Base-by-base conservation (phyloP, 2,329 filamentous ascomycete species). In the Xylariaceae sp. region DNA sequence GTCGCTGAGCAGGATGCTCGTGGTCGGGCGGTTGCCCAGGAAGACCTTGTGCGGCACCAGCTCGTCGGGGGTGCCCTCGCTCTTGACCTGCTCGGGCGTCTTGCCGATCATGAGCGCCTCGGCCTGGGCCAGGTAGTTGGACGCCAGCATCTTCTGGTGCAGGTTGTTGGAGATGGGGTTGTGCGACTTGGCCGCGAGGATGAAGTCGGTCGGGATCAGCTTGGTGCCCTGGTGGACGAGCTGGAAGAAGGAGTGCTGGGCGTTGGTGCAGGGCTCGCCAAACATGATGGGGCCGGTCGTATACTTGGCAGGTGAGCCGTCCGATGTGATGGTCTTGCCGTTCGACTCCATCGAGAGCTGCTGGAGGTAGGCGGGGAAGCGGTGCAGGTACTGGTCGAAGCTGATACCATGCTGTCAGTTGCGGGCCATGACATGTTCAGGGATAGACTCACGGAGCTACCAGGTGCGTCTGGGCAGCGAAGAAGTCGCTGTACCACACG, bases 231-330 rank as follows among this genome's bases (percentile, higher is more conserved):
- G 92, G 74, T 98, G 92, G 39, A 98, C 80, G 30, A 98, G 82
- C 75, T 98, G 92, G 82, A 94, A 98, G 80, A 98, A 98, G 41
- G 92, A 96, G 77, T 98, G 92, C 71, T 98, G 92, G 28, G 92
- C 92, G 60, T 98, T 98, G 61, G 92, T 98, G 65, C 88, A 93
- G 34, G 92, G 92, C 73, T 98, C 92, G 57, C 92, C 92, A 59
- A 98, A 98, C 44, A 98, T 71, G 58, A 98, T 90, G 35, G 92
- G 78, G 31, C 92, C 90, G 23, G 92, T 98, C 38, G 89, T 95
- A 72, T 98, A 98, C 69, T 94, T 94, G 57, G 94, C 89, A 40
- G 93, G 77, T 23, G 88, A 81, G 37, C 77, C 82, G 54, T 92
- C 86, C n/a, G 76, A 79, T 42, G 90, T 94, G 56, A 96, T 88